These are phyloP conservation scores for Lunasporangiospora selenospora DNA, from an alignment of 192 early-diverging fungal genomes.

Conservation along the genomic window DNA sequence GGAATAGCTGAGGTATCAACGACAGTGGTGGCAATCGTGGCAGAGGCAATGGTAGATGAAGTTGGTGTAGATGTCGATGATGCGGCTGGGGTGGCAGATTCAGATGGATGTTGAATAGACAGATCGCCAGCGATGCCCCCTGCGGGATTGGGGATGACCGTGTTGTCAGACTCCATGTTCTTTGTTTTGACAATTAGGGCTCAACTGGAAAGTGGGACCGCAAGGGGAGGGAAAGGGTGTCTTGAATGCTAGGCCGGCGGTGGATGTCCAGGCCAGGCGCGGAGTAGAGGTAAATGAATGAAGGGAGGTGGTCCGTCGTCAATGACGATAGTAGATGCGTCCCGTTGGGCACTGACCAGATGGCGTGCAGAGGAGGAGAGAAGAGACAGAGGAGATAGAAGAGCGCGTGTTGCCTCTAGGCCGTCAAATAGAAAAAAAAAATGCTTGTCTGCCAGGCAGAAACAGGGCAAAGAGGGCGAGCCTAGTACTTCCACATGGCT, in stretches of 20 bases:
- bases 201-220: no score
- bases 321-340: no score
- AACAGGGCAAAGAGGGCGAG: background rate
- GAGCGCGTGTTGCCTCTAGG: background rate
- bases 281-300: no score
- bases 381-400: background rate
- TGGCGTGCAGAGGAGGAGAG: background rate
- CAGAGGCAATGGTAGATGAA: conserved; percentile 6
- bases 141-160: no score
- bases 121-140: background rate
- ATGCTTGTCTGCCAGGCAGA: no score
- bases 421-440: background rate
- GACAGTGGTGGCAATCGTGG: background rate
- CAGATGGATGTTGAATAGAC: background rate
- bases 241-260: no score
- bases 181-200: no score
- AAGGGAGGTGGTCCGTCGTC: no score
- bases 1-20: conserved; percentile 1
- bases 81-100: background rate
- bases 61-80: background rate
- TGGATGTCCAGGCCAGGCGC: no score
- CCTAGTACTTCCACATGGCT: background rate
- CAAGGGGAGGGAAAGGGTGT: no score
- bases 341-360: no score
- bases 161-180: no score